These are phyloP conservation scores for Pythium plurisporium DNA, from an alignment of 352 stramenopile species.

Conservation along the genomic window DNA sequence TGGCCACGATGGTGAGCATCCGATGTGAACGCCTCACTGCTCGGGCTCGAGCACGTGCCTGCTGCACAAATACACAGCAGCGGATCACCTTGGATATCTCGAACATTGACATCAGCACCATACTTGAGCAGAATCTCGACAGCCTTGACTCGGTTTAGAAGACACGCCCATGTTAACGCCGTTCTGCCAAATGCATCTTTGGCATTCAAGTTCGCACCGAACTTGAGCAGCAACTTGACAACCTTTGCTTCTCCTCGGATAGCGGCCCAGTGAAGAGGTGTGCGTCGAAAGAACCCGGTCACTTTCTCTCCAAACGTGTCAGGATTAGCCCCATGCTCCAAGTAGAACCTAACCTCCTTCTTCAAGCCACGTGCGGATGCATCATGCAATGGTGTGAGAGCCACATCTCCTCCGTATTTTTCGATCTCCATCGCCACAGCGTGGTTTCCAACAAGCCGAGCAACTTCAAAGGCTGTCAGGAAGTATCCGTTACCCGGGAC, in stretches of 20 bases:
- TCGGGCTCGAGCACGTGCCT: conserved; percentile 25
- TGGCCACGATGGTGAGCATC: conserved; percentile 11
- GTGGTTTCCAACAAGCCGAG: conserved; percentile 55
- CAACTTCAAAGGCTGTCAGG: conserved; percentile 69
- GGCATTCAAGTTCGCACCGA: conserved; percentile 50
- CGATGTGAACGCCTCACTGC: conserved; percentile 18
- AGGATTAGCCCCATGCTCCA: conserved; percentile 63
- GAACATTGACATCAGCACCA: conserved; percentile 52
- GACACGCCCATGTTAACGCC: conserved; percentile 61
- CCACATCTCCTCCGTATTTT: conserved; percentile 75
- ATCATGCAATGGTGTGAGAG: conserved; percentile 68
- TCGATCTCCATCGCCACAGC: conserved; percentile 67
- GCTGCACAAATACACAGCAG: conserved; percentile 65
- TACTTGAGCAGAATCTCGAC: conserved; percentile 54
- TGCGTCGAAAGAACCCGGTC: conserved; percentile 57
- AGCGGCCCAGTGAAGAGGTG: conserved; percentile 74
- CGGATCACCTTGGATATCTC: conserved; percentile 57
- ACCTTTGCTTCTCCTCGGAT: conserved; percentile 61
- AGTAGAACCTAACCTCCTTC: conserved; percentile 55
- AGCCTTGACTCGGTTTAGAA: conserved; percentile 59
- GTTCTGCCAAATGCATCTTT: conserved; percentile 69
- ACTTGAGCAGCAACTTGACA: conserved; percentile 59
- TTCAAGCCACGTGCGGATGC: conserved; percentile 51
- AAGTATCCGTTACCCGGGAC: conserved; percentile 54
- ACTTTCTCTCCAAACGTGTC: conserved; percentile 71